A percentile compares a stretch with the other conserved stretches of the same genome.
Conservation (phyloP, 176 grass and related monocot genomes). For the Aegilops speltoides region DNA sequence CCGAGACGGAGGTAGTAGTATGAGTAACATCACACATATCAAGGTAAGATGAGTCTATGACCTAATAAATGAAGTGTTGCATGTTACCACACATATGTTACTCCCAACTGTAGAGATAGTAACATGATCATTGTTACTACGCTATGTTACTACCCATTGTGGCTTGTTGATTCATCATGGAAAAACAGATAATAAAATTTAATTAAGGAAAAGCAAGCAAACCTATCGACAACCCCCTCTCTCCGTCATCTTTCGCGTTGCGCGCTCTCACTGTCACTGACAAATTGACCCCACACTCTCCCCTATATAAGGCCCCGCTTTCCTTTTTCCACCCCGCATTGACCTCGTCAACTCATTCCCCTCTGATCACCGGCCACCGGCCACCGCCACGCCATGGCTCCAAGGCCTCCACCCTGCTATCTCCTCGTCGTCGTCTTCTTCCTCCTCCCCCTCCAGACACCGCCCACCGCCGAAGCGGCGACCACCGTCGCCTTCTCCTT, state of each 20-base stretch:
- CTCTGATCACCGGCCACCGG: not conserved
- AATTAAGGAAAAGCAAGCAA: too few relatives aligned
- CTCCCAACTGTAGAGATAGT: too few relatives aligned
- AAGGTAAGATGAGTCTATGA: too few relatives aligned
- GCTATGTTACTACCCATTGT: too few relatives aligned
- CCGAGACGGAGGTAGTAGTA: too few relatives aligned
- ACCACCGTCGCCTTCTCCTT: slow-evolving; percentile 27
- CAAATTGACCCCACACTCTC: not conserved
- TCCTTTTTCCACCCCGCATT: not conserved
- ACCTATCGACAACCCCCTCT: not conserved
- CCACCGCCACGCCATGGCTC: slow-evolving; percentile 6
- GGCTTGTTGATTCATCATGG: too few relatives aligned
- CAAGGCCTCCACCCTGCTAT: not conserved
- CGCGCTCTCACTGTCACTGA: not conserved
- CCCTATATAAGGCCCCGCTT: not conserved
- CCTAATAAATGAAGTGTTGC: too few relatives aligned
- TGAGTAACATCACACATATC: too few relatives aligned
- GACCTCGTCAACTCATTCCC: slow-evolving; percentile 1
- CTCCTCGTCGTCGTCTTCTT: not conserved
- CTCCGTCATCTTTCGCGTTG: not conserved
- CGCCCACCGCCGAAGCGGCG: not conserved
- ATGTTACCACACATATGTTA: too few relatives aligned
- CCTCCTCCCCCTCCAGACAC: not conserved
- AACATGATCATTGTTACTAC: too few relatives aligned
- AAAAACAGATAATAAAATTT: too few relatives aligned